Conservation (phyloP, 192 early-diverging fungal genomes). For the Coemansia biformis region DNA sequence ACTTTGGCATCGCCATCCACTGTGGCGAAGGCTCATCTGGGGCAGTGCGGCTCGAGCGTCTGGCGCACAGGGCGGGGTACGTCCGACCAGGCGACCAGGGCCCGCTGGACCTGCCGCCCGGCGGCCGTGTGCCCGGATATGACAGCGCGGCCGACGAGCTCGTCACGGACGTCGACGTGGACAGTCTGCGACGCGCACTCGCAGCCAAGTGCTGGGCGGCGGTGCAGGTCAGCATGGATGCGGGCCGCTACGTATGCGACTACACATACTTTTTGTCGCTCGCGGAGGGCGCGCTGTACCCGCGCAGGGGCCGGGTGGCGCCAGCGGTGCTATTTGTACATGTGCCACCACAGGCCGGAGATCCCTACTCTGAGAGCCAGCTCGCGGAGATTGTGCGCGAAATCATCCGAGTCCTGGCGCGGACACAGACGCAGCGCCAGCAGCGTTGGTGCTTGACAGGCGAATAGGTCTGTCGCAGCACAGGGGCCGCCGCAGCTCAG, state of each 20-base stretch:
- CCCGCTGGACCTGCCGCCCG: constrained; percentile 22
- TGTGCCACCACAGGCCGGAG: constrained; percentile 32
- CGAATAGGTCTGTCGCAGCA: neutral
- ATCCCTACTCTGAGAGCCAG: constrained; percentile 31
- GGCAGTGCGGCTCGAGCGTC: constrained; percentile 41
- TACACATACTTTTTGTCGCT: constrained; percentile 57
- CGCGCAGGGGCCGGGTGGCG: neutral
- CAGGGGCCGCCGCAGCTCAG: too few species aligned
- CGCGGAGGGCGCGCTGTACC: constrained; percentile 22
- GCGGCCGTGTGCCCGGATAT: constrained; percentile 33
- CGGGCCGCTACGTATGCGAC: constrained; percentile 58
- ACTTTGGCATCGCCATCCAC: constrained; percentile 53
- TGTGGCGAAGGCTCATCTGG: constrained; percentile 51
- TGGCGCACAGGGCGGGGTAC: constrained; percentile 53
- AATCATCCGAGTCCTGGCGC: constrained; percentile 13
- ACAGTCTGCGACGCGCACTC: constrained; percentile 25
- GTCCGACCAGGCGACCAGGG: constrained; percentile 46
- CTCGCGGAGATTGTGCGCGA: constrained; percentile 30
- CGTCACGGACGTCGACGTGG: constrained; percentile 40
- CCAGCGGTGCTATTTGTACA: constrained; percentile 51
- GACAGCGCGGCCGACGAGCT: constrained; percentile 15
- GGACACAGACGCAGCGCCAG: neutral
- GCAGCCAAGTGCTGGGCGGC: constrained; percentile 36
- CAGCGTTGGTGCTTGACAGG: neutral
- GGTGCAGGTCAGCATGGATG: constrained; percentile 39